Base-by-base conservation (phyloP, 768 basidiomycete species). In the Russula emetica region DNA sequence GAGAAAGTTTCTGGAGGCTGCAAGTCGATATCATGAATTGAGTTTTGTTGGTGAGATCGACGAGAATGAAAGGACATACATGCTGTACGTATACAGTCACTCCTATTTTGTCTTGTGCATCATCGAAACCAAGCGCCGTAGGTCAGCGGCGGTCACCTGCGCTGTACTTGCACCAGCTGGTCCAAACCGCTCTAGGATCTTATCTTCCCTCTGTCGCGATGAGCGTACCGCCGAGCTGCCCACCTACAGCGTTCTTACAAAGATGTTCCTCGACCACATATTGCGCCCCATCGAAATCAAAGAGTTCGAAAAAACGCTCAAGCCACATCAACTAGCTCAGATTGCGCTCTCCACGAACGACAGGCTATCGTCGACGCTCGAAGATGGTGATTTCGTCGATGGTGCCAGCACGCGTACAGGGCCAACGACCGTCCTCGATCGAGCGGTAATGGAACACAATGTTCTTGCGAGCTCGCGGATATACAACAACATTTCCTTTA, bases 401-500 rank as follows among this genome's bases (percentile, higher is more conserved):
- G 76, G 69, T 59, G 71, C 81, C 18, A 91, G 88, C 75, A 91
- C 83, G 44, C 83, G 94, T 66, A 92, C 88, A 47, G 96, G 94
- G 1, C 96, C 97, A 3, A 87, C 92, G 7, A 98, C 95, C 11
- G 95, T 99, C 22, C 82, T 99, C 49, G 97, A 98, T 74, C 85
- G 95, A 52, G 97, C 97, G 7, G 94, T 99, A 52, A 92, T 98
- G 88, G 97, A 99, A 73, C 97, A 99, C 76, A 99, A 99, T 74
- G 81, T 99, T 11, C 84, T 98, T 66, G 94, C 95, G 5, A 94
- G 94, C 74, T 96, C 94, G 3, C 92, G 94, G 71, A 94, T 98
- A 57, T 99, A 98, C 74, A 94, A 92, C 73, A 98, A 98, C 70
- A 97, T 99, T 77, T 92, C 93, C 30, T 98, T 98, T 76, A 79